Base-by-base conservation (phyloP, 2,329 filamentous ascomycete genomes). In the Cladobotryum mycophilum region DNA sequence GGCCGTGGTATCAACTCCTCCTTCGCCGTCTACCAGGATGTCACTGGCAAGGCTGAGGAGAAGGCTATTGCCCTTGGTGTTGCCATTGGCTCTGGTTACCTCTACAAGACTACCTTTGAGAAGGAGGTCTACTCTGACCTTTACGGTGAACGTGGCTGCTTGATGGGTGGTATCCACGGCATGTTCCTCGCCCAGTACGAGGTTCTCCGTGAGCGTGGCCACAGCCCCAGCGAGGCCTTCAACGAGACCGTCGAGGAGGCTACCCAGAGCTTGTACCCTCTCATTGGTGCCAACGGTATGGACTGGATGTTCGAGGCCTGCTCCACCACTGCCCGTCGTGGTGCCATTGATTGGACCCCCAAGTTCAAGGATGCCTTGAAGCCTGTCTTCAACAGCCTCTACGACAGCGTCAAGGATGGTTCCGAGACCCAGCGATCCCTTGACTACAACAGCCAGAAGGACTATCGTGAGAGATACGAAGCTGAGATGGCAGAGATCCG, bases 101-200 rank as follows among this genome's bases (percentile, higher is more conserved):
- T 99, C 64, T 99, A 99, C 85, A 88, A 97, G 87, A 99, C 93
- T 70, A 99, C 93, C 71, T 99, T 99, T 70, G 87, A 99, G 84
- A 99, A 99, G 87, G 93, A 99, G 81, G 93, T 99, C 70, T 96
- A 95, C 88, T 96, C 90, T 57, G 93, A 97, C 77, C 86, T 99
- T 62, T 99, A 99, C 81, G 93, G 93, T 75, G 93, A 99, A 87
- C 91, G 93, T 78, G 93, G 93, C 71, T 99, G 93, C 85, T 81
- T 99, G 68, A 99, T 99, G 93, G 93, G 93, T 65, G 93, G 93
- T 75, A 99, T 99, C 76, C 93, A 99, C 84, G 93, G 93, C 72
- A 99, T 99, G 93, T 99, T 99, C 88, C 89, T 99, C 63, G 93
- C 93, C 56, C 93, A 99, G 81, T 99, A 99, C 83, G 93, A 99